Conservation (phyloP, 805 yeast species). For the Zygotorulaspora danielsina region DNA sequence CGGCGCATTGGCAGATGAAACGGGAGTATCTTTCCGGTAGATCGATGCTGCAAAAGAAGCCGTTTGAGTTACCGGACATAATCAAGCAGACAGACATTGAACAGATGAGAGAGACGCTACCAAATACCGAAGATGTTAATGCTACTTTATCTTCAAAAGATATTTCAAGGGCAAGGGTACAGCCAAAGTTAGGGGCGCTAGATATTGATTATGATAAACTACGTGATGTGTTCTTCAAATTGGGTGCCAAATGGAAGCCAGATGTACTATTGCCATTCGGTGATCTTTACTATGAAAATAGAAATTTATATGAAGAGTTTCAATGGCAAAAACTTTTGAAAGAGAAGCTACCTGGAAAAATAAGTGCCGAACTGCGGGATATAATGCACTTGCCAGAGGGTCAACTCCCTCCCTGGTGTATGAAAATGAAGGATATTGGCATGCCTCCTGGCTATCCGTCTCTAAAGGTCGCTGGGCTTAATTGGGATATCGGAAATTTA, state of each 20-base stretch:
- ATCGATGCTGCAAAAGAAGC: constrained; percentile 61
- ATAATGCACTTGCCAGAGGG: constrained; percentile 66
- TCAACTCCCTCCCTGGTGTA: constrained; percentile 74
- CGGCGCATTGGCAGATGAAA: constrained; percentile 78
- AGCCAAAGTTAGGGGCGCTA: constrained; percentile 79
- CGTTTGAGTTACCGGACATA: constrained; percentile 73
- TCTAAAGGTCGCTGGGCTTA: constrained; percentile 53
- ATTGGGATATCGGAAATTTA: constrained; percentile 40
- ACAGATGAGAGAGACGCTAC: constrained; percentile 67
- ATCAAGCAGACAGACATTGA: constrained; percentile 80
- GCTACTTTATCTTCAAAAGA: constrained; percentile 60
- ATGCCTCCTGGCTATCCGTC: constrained; percentile 80
- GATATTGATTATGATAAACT: constrained; percentile 82
- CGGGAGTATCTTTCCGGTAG: constrained; percentile 66
- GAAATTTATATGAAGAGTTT: constrained; percentile 49
- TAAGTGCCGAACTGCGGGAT: constrained; percentile 55
- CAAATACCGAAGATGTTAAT: constrained; percentile 13
- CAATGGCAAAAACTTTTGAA: constrained; percentile 33
- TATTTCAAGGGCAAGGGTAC: constrained; percentile 75
- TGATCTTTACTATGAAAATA: constrained; percentile 74
- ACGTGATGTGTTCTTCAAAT: constrained; percentile 81
- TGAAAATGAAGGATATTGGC: constrained; percentile 63
- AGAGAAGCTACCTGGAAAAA: constrained; percentile 58
- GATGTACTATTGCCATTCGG: constrained; percentile 58
- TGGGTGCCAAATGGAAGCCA: constrained; percentile 64